Base-by-base conservation (phyloP, 805 yeast species). In the Nakazawaea holstii region DNA sequence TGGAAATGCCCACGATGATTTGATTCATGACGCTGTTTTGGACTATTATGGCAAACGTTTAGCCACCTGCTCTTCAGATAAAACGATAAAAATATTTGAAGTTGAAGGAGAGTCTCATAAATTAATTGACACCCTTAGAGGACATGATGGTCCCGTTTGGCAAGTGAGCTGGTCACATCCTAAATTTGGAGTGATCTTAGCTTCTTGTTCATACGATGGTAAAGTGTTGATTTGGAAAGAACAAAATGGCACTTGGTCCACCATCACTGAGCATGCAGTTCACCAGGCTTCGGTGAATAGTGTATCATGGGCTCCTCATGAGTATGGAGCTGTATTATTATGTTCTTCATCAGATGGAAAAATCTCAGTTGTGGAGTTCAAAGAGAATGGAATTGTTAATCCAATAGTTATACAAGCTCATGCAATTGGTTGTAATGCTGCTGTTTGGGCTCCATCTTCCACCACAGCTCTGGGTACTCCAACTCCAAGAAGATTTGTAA, bases 161-260 rank as follows among this genome's bases (percentile, higher is more conserved):
- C 96, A 92, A 69, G 95, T 90, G 17, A 80, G 88, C 46, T 94
- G 99, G 99, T 98, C 98, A 2, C 99, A 94, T 64, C 99, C 99
- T 30, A 92, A 92, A 65, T 94, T 92, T 61, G 99, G 99, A 35
- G 84, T 89, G 11, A 88, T 92, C 53, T 74, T 94, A 54, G 99
- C 99, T 1, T 85, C 96, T 26, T 88, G 96, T 57, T 89, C 97
- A 1, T 94, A 89, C 61, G 97, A 94, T 62, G 99, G 99, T 46
- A 86, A 86, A 59, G 97, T 88, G 14, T 70, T 91, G 52, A 82
- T 94, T 58, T 94, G 99, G 99, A 85, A 88, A 61, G 97, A 92
- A 67, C 96, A 89, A 57, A 82, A 85, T 44, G 89, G 86, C 41
- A 79, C 76, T 57, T 94, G 98, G 98, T 72, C 84, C 29, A 84